Conservation (phyloP, 768 basidiomycete genomes). For the Mycena polygramma region DNA sequence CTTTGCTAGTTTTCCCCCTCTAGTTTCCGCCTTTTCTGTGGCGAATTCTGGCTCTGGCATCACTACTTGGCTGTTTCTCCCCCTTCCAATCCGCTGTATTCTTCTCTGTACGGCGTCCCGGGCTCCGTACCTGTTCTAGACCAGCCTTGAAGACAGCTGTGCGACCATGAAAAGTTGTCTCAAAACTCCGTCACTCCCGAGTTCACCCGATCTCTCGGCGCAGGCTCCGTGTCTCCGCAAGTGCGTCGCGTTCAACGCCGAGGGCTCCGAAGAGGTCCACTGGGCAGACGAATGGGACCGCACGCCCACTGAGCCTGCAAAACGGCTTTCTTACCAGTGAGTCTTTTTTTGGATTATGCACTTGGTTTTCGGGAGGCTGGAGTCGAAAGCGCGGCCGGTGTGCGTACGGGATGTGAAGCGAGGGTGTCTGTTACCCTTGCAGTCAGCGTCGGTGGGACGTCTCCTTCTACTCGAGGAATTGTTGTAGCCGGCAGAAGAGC, state of each 20-base stretch:
- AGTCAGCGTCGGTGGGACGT: no score
- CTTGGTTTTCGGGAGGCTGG: no score
- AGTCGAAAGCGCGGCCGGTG: no score
- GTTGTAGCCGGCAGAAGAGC: no score
- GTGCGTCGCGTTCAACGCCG: slow-evolving; percentile 72
- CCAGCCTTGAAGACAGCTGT: no score
- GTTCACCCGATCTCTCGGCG: slow-evolving; percentile 33
- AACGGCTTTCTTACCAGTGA: slow-evolving; percentile 76
- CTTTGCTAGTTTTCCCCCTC: neutral
- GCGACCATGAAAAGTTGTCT: slow-evolving; percentile 55
- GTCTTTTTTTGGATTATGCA: slow-evolving; percentile 42
- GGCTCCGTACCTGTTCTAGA: neutral
- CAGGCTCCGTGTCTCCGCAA: slow-evolving; percentile 50
- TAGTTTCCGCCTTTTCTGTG: neutral
- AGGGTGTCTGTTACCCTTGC: no score
- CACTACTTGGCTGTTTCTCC: neutral
- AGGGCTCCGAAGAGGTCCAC: slow-evolving; percentile 69
- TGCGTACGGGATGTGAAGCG: no score
- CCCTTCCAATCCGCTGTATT: neutral
- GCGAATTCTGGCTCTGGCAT: neutral
- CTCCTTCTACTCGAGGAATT: no score
- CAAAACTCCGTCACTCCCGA: slow-evolving; percentile 46
- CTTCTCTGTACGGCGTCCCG: neutral
- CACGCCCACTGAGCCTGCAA: slow-evolving; percentile 75
- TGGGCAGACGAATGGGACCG: slow-evolving; percentile 86